These are phyloP conservation scores for Venturia aucupariae DNA, from an alignment of 2,329 filamentous ascomycete species.

Conservation along the genomic window DNA sequence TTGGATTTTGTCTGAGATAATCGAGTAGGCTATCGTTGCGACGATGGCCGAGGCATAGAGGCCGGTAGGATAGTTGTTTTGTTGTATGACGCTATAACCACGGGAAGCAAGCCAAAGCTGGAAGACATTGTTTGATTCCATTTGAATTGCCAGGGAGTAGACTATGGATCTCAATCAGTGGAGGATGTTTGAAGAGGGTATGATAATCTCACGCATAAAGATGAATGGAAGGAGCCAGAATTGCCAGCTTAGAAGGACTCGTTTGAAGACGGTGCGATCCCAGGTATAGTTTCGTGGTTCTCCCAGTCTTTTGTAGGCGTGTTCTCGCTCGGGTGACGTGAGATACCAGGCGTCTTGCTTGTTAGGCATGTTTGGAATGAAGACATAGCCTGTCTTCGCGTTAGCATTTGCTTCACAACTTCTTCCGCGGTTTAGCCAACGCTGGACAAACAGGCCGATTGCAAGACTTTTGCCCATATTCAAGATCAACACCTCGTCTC, in stretches of 20 bases:
- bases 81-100: conserved; percentile 35
- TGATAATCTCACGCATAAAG: conserved; percentile 28
- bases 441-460: too few relatives aligned
- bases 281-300: conserved; percentile 20
- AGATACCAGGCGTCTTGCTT: conserved; percentile 36
- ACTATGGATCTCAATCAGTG: conserved; percentile 16
- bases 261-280: conserved; percentile 24
- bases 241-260: conserved; percentile 35
- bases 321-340: conserved; percentile 26
- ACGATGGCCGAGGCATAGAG: conserved; percentile 35
- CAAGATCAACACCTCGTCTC: too few relatives aligned
- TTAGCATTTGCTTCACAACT: neutral
- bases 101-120: conserved; percentile 37
- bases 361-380: conserved; percentile 35
- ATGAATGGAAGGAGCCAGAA: conserved; percentile 37
- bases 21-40: conserved; percentile 33
- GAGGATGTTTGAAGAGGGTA: neutral
- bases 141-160: conserved; percentile 37
- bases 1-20: conserved; percentile 33
- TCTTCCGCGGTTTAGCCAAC: too few relatives aligned
- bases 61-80: conserved; percentile 38
- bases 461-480: too few relatives aligned
- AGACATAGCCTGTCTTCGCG: conserved; percentile 26
- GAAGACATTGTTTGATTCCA: conserved; percentile 37
- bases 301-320: conserved; percentile 31